Conservation (phyloP, 2,329 filamentous ascomycete genomes). For the Colletotrichum acutatum region DNA sequence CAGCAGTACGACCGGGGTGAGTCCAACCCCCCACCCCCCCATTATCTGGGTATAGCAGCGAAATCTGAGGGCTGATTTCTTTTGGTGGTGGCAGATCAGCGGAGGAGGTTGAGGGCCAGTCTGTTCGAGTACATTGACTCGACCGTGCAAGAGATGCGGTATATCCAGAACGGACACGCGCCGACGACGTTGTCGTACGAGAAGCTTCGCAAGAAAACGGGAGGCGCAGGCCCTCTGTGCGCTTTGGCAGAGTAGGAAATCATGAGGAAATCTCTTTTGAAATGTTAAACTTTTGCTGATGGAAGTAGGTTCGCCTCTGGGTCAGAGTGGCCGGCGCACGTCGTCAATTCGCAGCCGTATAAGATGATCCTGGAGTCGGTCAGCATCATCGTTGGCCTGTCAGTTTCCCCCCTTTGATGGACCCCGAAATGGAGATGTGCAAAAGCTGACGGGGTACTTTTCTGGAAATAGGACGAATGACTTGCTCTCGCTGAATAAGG, state of each 20-base stretch:
- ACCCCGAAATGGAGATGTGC: background rate
- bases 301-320: slow-evolving; percentile 23
- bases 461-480: slow-evolving; percentile 28
- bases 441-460: background rate
- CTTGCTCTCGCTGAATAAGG: slow-evolving; percentile 29
- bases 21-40: too few species aligned
- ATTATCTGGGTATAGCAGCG: too few species aligned
- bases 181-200: slow-evolving; percentile 22
- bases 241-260: slow-evolving; percentile 30
- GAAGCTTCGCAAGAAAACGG: slow-evolving; percentile 23
- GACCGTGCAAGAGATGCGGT: slow-evolving; percentile 22
- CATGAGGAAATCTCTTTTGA: too few species aligned
- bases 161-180: slow-evolving; percentile 19
- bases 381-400: slow-evolving; percentile 28
- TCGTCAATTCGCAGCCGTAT: slow-evolving; percentile 6
- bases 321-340: background rate
- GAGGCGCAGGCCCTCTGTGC: slow-evolving; percentile 26
- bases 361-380: slow-evolving; percentile 24
- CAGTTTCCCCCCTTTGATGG: background rate
- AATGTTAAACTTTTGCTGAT: background rate
- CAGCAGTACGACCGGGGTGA: slow-evolving; percentile 21
- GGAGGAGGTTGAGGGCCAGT: slow-evolving; percentile 11
- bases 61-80: background rate
- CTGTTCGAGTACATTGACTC: slow-evolving; percentile 32
- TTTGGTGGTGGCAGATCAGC: slow-evolving; percentile 5